Percentiles rank a stretch among this genome's conserved stretches.
phyloP scores from a whole-genome alignment of 192 early-diverging fungal genomes.

The Oehlia diaphana region DNA sequence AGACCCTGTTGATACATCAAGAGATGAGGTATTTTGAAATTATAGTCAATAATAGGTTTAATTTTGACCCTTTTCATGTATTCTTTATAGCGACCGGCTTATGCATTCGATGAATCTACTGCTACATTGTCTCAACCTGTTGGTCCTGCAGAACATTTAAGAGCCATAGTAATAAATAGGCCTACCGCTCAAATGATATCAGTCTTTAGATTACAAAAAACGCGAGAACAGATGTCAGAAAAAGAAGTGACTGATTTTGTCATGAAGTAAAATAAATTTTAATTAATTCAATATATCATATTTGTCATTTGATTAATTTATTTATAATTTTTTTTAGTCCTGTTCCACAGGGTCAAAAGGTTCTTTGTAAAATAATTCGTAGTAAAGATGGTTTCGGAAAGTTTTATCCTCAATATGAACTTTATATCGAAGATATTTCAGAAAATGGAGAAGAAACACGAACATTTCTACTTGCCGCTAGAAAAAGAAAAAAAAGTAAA shows the following conservation, averaged over 20 bases:
- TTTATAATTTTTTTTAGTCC: slow-evolving; percentile 49
- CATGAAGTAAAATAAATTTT: slow-evolving; percentile 25
- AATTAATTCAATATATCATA: neutral
- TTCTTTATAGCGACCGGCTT: neutral
- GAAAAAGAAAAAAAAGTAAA: slow-evolving; percentile 66
- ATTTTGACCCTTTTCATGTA: neutral
- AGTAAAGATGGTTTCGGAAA: slow-evolving; percentile 61
- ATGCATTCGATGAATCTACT: neutral
- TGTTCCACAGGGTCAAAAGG: slow-evolving; percentile 61
- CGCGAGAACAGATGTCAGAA: slow-evolving; percentile 13
- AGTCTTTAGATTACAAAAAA: slow-evolving; percentile 20
- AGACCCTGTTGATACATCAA: neutral
- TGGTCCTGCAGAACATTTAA: slow-evolving; percentile 22
- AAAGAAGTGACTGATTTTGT: slow-evolving; percentile 24
- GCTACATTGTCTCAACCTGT: slow-evolving; percentile 14
- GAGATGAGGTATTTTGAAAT: neutral
- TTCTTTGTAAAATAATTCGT: slow-evolving; percentile 69
- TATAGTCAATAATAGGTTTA: neutral
- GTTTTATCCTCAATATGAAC: slow-evolving; percentile 68
- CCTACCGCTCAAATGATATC: slow-evolving; percentile 29
- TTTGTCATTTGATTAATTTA: neutral
- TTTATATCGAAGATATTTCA: slow-evolving; percentile 64
- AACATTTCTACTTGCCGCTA: slow-evolving; percentile 65
- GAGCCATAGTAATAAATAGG: slow-evolving; percentile 17
- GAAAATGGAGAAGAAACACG: slow-evolving; percentile 32